Evolutionary conservation across 2,329 filamentous ascomycete species (phyloP).

Genomic region (Penicillium aurantiogriseum): DNA sequence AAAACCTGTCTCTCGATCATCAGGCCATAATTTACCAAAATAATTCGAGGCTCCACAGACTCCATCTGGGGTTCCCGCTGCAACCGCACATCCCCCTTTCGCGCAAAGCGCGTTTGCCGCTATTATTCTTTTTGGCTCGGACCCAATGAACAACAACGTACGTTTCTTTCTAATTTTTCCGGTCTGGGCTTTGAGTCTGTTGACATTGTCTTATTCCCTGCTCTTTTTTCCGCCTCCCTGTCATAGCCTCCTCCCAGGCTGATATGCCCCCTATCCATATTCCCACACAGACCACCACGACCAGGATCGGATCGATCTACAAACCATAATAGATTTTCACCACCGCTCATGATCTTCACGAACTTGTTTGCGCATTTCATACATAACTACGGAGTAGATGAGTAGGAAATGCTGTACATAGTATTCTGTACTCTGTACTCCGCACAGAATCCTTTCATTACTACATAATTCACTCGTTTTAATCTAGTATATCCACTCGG

Average conservation of each 20-base stretch:
- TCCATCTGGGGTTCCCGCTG: slow-evolving; percentile 36
- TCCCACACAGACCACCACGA: neutral
- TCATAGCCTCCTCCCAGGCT: neutral
- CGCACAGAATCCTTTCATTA: neutral
- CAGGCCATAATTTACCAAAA: slow-evolving; percentile 10
- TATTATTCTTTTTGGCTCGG: slow-evolving; percentile 7
- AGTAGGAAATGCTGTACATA: neutral
- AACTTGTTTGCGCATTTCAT: neutral
- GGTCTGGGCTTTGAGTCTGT: neutral
- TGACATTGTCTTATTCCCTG: neutral
- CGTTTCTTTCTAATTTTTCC: neutral
- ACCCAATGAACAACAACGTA: neutral
- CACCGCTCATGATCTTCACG: neutral
- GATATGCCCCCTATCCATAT: neutral
- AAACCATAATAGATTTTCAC: slow-evolving; percentile 1
- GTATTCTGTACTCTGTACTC: neutral
- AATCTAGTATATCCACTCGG: neutral
- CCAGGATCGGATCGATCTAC: slow-evolving; percentile 7
- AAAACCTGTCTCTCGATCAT: slow-evolving; percentile 9
- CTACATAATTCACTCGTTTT: neutral
- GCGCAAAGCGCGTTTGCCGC: slow-evolving; percentile 44
- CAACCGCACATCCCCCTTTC: slow-evolving; percentile 33
- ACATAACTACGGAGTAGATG: neutral
- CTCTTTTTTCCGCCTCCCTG: neutral
- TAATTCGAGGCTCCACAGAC: slow-evolving; percentile 12